These are phyloP conservation scores for Neurospora tetrasperma DNA, from an alignment of 495 filamentous ascomycete species.

Conservation along the genomic window DNA sequence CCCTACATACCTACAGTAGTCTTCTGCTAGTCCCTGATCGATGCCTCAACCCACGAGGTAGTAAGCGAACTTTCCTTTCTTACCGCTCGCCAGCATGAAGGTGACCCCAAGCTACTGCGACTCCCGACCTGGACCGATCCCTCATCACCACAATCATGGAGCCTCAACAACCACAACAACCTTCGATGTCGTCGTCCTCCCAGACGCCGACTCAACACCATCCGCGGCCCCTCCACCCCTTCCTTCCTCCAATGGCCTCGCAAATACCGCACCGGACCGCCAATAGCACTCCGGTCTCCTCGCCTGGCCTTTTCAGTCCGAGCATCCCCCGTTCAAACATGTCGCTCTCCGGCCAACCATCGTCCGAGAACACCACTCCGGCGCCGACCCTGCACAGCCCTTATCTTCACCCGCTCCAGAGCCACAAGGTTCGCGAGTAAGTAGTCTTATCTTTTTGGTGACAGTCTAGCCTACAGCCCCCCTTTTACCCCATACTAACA, in stretches of 20 bases:
- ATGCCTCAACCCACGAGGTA: slow-evolving; percentile 9
- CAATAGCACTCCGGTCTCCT: slow-evolving; percentile 57
- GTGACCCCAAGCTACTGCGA: slow-evolving; percentile 10
- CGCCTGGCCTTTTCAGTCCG: slow-evolving; percentile 56
- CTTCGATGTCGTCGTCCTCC: slow-evolving; percentile 1
- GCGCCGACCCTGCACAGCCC: slow-evolving; percentile 35
- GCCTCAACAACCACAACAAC: slow-evolving; percentile 22
- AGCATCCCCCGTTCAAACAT: slow-evolving; percentile 31
- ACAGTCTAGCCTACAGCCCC: not conserved
- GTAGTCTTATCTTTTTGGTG: slow-evolving; percentile 10
- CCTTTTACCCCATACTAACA: not conserved
- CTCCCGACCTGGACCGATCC: slow-evolving; percentile 4
- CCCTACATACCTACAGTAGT: not conserved
- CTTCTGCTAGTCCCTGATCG: not conserved
- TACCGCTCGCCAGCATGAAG: slow-evolving; percentile 23
- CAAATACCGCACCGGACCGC: slow-evolving; percentile 36
- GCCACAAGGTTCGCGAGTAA: slow-evolving; percentile 50
- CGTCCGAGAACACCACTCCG: slow-evolving; percentile 39
- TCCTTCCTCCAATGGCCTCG: slow-evolving; percentile 21
- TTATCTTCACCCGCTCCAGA: slow-evolving; percentile 54
- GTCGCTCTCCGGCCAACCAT: slow-evolving; percentile 24
- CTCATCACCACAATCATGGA: slow-evolving; percentile 20
- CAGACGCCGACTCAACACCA: slow-evolving; percentile 9
- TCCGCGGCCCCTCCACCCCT: slow-evolving; percentile 27
- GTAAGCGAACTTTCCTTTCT: not conserved